Percentiles rank a stretch among this genome's conserved stretches.
Conservation (phyloP, 768 basidiomycete species). For the Filobasidium wieringae region DNA sequence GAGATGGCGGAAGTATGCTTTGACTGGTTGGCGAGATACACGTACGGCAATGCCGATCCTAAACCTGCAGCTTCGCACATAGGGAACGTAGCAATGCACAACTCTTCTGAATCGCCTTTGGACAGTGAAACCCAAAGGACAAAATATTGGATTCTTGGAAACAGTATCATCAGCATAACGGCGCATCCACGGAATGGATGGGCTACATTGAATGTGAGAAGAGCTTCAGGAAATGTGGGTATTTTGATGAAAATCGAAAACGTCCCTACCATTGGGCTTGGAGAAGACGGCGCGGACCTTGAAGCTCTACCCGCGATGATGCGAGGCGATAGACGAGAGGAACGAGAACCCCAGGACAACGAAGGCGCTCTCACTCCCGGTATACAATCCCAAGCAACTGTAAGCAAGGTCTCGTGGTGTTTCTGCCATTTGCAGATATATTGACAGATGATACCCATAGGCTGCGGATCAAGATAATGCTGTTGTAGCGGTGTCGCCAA, state of each 20-base stretch:
- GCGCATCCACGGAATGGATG: constrained; percentile 64
- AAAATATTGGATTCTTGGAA: constrained; percentile 78
- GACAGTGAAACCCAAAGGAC: constrained; percentile 15
- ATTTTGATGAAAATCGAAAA: constrained; percentile 81
- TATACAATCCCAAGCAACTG: too few relatives aligned
- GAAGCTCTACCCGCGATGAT: constrained; percentile 60
- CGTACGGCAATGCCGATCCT: constrained; percentile 87
- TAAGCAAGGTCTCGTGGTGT: too few relatives aligned
- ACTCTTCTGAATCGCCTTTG: constrained; percentile 26
- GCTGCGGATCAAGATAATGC: too few relatives aligned
- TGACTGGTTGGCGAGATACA: constrained; percentile 91
- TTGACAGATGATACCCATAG: too few relatives aligned
- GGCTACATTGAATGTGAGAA: constrained; percentile 70
- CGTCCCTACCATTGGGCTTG: constrained; percentile 68
- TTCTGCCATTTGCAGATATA: too few relatives aligned
- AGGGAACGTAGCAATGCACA: constrained; percentile 63
- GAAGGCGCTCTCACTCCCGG: neutral
- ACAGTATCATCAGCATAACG: constrained; percentile 71
- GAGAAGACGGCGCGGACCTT: constrained; percentile 71
- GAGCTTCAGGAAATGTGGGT: constrained; percentile 78
- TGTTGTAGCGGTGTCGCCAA: neutral
- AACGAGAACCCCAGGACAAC: too few relatives aligned
- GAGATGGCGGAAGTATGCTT: constrained; percentile 91
- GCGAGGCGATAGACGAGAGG: constrained; percentile 50
- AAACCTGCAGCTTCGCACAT: constrained; percentile 69